These are phyloP conservation scores for Rosa multiflora DNA, from an alignment of 306 rosid species.

Conservation along the genomic window DNA sequence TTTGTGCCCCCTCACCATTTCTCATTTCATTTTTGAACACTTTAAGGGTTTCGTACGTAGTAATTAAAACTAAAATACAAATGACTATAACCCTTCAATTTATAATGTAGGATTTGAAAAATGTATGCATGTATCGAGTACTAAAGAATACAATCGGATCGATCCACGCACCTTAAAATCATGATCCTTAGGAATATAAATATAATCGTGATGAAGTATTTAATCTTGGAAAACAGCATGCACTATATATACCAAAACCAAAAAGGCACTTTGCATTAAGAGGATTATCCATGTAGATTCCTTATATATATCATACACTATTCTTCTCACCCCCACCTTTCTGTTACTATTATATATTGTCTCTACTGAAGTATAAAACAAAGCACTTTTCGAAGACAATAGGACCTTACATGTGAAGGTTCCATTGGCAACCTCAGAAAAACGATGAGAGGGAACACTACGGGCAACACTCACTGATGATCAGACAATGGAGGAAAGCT, in stretches of 20 bases:
- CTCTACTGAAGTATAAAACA: conserved; percentile 21
- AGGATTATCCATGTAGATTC: conserved; percentile 30
- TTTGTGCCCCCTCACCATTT: background rate
- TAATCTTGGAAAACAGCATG: conserved; percentile 1
- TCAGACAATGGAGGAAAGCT: background rate
- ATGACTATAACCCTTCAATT: background rate
- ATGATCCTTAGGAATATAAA: background rate
- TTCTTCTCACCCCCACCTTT: background rate
- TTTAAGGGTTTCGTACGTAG: background rate
- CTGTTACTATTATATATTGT: conserved; percentile 6
- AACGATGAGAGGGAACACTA: background rate
- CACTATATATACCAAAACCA: background rate
- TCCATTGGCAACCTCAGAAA: conserved; percentile 23
- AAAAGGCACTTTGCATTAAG: conserved; percentile 13
- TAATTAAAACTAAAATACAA: background rate
- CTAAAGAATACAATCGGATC: background rate
- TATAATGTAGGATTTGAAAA: no score
- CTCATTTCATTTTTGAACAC: background rate
- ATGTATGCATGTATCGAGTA: background rate
- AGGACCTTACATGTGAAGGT: conserved; percentile 17
- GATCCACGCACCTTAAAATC: background rate
- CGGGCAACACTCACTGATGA: conserved; percentile 20
- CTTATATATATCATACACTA: background rate
- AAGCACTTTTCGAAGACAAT: conserved; percentile 13
- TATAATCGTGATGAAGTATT: background rate